phyloP scores from a whole-genome alignment of 1,139 yeast species.

The Pichia sp. region DNA sequence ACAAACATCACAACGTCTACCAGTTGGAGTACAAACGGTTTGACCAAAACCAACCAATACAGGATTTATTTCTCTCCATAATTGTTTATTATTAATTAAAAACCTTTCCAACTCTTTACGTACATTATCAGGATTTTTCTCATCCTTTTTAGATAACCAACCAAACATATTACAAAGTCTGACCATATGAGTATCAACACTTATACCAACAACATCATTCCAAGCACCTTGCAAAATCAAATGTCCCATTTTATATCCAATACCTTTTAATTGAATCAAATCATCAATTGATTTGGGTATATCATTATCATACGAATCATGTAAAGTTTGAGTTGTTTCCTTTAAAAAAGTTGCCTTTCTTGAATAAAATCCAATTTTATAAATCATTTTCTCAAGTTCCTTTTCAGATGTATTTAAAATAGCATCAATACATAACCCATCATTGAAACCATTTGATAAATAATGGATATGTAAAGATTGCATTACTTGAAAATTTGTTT shows the following conservation, averaged over 20 bases:
- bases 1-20: constrained; percentile 71
- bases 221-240: constrained; percentile 77
- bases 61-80: constrained; percentile 85
- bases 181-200: constrained; percentile 91
- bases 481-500: constrained; percentile 73
- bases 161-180: constrained; percentile 75
- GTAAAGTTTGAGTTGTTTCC: constrained; percentile 49
- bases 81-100: constrained; percentile 51
- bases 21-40: constrained; percentile 70
- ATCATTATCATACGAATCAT: constrained; percentile 52
- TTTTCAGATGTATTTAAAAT: constrained; percentile 47
- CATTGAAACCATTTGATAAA: constrained; percentile 28
- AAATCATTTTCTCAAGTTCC: constrained; percentile 59
- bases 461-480: constrained; percentile 45
- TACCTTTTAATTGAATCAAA: constrained; percentile 72
- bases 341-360: constrained; percentile 71
- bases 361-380: constrained; percentile 80
- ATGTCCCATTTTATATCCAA: constrained; percentile 94
- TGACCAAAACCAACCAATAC: constrained; percentile 91
- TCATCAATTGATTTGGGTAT: constrained; percentile 65
- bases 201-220: constrained; percentile 71
- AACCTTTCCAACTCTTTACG: constrained; percentile 62
- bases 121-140: constrained; percentile 67
- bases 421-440: constrained; percentile 39
- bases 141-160: constrained; percentile 50